Percentiles rank a stretch among this genome's conserved stretches.
These are phyloP conservation scores for Colletotrichum sp. DNA, from an alignment of 2,329 filamentous ascomycete genomes.

Conservation along the genomic window DNA sequence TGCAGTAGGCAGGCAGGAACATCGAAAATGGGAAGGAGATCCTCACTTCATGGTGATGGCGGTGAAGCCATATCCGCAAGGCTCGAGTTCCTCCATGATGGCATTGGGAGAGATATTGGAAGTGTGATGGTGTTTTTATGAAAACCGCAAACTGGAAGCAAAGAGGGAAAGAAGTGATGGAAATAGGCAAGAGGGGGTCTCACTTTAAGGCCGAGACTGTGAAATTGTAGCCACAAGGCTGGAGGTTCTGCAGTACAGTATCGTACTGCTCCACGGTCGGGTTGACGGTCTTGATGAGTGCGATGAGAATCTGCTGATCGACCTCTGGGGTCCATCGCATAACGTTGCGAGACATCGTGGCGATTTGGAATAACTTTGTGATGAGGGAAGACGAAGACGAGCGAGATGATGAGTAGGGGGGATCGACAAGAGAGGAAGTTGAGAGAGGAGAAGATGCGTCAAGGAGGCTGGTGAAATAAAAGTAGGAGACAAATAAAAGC, in stretches of 20 bases:
- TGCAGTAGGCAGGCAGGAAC: background rate
- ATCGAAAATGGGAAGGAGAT: constrained; percentile 21
- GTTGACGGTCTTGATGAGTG: constrained; percentile 41
- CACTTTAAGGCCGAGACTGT: constrained; percentile 45
- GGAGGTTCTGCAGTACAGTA: constrained; percentile 34
- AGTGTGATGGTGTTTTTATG: background rate
- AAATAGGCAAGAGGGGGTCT: constrained; percentile 1
- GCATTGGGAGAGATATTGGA: constrained; percentile 25
- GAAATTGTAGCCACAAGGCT: constrained; percentile 42
- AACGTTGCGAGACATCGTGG: constrained; percentile 25
- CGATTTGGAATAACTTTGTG: background rate
- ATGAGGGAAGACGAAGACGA: background rate
- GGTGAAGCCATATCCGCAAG: constrained; percentile 44
- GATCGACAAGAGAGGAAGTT: background rate
- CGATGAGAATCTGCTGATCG: constrained; percentile 49
- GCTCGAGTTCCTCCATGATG: constrained; percentile 32
- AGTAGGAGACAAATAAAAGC: background rate
- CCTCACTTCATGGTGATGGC: constrained; percentile 43
- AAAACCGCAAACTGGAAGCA: background rate
- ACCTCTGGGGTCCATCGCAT: constrained; percentile 46
- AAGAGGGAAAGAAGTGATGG: background rate
- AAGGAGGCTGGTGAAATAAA: background rate
- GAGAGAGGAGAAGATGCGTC: background rate
- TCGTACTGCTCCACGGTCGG: constrained; percentile 37
- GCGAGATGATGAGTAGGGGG: too few species aligned